phyloP scores from a whole-genome alignment of 345 rosid species.

The Odontarrhena argentea region DNA sequence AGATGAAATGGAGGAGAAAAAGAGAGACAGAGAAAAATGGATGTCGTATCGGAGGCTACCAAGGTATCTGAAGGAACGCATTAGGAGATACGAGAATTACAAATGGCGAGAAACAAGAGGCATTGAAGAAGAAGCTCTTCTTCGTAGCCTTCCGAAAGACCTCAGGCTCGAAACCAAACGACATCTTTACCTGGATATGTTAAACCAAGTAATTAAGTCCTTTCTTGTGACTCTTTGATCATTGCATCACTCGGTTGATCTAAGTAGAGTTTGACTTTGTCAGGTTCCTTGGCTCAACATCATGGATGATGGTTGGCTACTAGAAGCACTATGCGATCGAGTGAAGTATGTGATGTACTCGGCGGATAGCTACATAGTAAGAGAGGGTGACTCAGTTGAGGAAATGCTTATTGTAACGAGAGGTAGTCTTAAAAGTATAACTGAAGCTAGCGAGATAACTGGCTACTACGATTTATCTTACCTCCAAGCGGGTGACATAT shows the following conservation, averaged over 20 bases:
- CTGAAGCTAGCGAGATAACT: conserved; percentile 48
- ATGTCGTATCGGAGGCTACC: conserved; percentile 33
- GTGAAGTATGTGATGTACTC: conserved; percentile 66
- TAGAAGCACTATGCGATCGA: conserved; percentile 78
- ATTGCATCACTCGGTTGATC: too few species aligned
- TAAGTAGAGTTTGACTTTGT: not conserved
- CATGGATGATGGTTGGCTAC: conserved; percentile 71
- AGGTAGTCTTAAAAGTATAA: conserved; percentile 35
- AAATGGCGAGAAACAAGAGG: conserved; percentile 38
- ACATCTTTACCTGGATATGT: conserved; percentile 20
- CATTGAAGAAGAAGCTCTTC: conserved; percentile 30
- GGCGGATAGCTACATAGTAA: conserved; percentile 61
- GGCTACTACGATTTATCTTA: conserved; percentile 48
- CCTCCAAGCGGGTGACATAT: conserved; percentile 57
- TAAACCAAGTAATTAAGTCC: not conserved
- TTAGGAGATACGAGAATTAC: conserved; percentile 22
- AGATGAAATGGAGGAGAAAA: conserved; percentile 39
- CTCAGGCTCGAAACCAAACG: conserved; percentile 31
- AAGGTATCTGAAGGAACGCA: conserved; percentile 17
- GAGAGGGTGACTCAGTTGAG: conserved; percentile 82
- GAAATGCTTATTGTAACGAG: conserved; percentile 82
- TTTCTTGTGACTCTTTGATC: too few species aligned
- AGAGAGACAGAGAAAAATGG: conserved; percentile 37
- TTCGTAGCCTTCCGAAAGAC: conserved; percentile 26
- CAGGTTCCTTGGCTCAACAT: conserved; percentile 72